Base-by-base conservation (phyloP, 108 stramenopile species). In the Stephanodiscus triporus region DNA sequence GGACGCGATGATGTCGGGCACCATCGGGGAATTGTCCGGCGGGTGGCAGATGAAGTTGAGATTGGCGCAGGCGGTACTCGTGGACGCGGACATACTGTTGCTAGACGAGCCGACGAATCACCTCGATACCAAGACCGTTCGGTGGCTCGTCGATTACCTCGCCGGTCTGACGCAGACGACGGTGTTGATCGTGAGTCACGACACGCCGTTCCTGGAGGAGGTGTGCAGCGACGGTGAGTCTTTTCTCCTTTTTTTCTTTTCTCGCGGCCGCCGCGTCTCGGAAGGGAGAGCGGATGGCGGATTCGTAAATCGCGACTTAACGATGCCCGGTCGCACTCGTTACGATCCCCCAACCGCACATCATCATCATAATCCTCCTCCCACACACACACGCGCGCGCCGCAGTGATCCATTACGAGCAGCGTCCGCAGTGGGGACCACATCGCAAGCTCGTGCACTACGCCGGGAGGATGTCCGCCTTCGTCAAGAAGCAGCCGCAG, bases 31-130 rank as follows among this genome's bases (percentile, higher is more conserved):
- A 36, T 79, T 99, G 66, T 93, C 91, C 9, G 99, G 99, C 13
- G 98, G 99, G 23, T 99, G 98, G 98, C 96, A 97, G 77, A 98
- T 99, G 98, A 98, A 98, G 66, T 77, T 95, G 22, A 68, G 90
- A 38, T 73, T 95, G 65, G 88, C 88, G 50, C 84, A 84, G 63
- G 93, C 93, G 43, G 88, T 93, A 43, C 69, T 95, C 40, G 73
- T 92, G 29, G 70, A 95, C 56, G 93, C 97, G 0, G 98, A 99
- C 70, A 97, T 99, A 76, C 87, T 97, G 40, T 71, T 98, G 13
- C 62, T 98, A 34, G 98, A 97, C 65, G 97, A 97, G 76, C 92
- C 94, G 24, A 92, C 93, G 17, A 91, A 95, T 81, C 93, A 95
- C 72, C 80, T 95, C 68, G 96, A 96, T 70, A 82, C 81, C 51